Percentiles rank a stretch among this genome's conserved stretches.
Evolutionary conservation across 176 grass and related monocot genomes (phyloP).

Genomic region (Microstegium vimineum): DNA sequence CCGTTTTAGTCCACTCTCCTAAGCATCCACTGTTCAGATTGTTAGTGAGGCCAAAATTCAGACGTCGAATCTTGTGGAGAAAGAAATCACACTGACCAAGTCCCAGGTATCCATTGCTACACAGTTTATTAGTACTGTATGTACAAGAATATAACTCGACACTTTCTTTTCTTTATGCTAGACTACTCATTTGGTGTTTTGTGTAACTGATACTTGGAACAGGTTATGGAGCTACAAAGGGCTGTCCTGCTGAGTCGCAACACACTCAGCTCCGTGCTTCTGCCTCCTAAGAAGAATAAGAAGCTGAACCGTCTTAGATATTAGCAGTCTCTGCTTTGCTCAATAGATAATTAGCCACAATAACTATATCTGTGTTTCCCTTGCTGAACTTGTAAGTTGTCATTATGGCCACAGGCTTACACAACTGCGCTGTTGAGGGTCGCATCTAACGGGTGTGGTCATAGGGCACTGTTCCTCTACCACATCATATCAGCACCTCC

Average conservation of each 20-base stretch:
- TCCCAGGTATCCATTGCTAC: neutral
- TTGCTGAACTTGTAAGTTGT: neutral
- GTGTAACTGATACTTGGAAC: neutral
- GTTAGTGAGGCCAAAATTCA: neutral
- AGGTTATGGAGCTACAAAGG: neutral
- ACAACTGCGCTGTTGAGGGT: too few species aligned
- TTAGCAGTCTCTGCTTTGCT: neutral
- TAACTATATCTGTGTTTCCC: neutral
- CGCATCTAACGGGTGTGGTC: too few species aligned
- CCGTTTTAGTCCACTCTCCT: neutral
- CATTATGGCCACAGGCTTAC: too few species aligned
- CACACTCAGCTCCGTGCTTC: neutral
- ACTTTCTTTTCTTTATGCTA: neutral
- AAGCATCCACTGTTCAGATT: neutral
- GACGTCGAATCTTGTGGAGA: neutral
- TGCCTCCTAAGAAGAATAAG: neutral
- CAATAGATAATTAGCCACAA: neutral
- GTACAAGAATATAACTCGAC: neutral
- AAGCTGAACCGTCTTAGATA: neutral
- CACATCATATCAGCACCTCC: too few species aligned
- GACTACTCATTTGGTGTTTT: neutral
- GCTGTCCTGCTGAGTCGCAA: neutral
- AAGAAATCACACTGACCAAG: neutral
- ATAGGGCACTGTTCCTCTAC: too few species aligned
- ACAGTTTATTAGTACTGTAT: neutral